These are phyloP conservation scores for Marchantia paleacea DNA, from an alignment of 225 moss, liverwort and hornwort species.

Conservation along the genomic window DNA sequence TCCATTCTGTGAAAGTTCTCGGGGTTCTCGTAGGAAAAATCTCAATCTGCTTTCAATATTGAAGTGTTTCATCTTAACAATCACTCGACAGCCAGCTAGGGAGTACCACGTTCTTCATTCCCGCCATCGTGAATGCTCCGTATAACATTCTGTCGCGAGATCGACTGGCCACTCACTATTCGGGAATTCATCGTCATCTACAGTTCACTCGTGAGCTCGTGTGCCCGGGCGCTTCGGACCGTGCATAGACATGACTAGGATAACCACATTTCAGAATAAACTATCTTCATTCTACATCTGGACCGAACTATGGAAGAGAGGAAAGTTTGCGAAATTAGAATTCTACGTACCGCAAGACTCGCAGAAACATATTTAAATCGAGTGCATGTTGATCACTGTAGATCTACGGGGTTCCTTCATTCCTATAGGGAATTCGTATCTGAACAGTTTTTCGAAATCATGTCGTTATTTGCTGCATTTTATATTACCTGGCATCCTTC, in stretches of 20 bases:
- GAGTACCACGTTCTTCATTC: background rate
- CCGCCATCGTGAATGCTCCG: background rate
- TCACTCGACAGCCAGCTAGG: background rate
- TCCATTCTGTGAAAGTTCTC: no score
- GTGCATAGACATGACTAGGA: background rate
- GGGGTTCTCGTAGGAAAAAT: no score
- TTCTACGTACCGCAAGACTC: background rate
- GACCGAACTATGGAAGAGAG: background rate
- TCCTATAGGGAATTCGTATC: background rate
- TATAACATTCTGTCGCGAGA: background rate
- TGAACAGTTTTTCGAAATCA: background rate
- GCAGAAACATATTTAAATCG: background rate
- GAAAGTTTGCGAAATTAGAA: no score
- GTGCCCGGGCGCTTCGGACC: background rate
- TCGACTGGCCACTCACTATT: background rate
- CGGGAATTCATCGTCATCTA: background rate
- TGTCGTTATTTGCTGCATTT: background rate
- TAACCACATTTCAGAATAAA: background rate
- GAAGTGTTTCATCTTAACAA: background rate
- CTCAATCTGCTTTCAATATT: no score
- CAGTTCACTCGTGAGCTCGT: background rate
- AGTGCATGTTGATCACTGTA: background rate
- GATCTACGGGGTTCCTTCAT: background rate
- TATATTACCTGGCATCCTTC: background rate
- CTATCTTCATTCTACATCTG: background rate